Base-by-base conservation (phyloP, 768 basidiomycete species). In the Xerocomus spinulosus region DNA sequence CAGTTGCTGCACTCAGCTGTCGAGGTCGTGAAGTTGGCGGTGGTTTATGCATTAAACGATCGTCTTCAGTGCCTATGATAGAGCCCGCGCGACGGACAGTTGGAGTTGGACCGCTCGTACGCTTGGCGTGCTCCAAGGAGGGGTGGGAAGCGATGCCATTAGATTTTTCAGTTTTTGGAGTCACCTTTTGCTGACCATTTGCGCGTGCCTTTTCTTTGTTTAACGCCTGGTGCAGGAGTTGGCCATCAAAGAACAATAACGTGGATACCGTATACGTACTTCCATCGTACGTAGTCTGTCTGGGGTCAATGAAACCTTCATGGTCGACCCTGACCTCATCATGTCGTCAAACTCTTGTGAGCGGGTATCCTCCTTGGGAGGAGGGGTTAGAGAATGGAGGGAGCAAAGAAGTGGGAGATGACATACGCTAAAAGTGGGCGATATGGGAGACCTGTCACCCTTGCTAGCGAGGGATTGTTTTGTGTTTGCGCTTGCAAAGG, bases 271-370 rank as follows among this genome's bases (percentile, higher is more conserved):
- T 50, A 59, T 54, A 74, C 80, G 62, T 70, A 94, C 93, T 78
- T 96, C 92, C 81, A 95, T 94, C 42, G 83, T 90, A 63, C 83
- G 87, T 48, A 98, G 74, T 45, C 94, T 79, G 72, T 96, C 92
- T 48, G 94, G 94, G 28, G 94, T 98, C 53, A 96, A 77, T 34
- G 92, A 95, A 58, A 98, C 84, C 64, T 92, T 96, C 87, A 96
- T 88, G 17, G 94, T 97, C 49, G 86, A 77, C 50, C 85, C 81
- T 49, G 89, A 92, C 43, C 81, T 82, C 82, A 98, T 85, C 67
- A 97, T 73, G 66, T 92, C 83, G 68, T 98, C 94, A 66, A 98
- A 97, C 64, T 95, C 89, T 53, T 87, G 83, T 47, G 80, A 73
- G 58, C 66, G 77, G 64, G 53, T 71, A 63, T 62, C 78, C 62